Percentiles rank a stretch among this genome's conserved stretches.
phyloP scores from a whole-genome alignment of 495 filamentous ascomycete genomes.

The Podospora anserina region DNA sequence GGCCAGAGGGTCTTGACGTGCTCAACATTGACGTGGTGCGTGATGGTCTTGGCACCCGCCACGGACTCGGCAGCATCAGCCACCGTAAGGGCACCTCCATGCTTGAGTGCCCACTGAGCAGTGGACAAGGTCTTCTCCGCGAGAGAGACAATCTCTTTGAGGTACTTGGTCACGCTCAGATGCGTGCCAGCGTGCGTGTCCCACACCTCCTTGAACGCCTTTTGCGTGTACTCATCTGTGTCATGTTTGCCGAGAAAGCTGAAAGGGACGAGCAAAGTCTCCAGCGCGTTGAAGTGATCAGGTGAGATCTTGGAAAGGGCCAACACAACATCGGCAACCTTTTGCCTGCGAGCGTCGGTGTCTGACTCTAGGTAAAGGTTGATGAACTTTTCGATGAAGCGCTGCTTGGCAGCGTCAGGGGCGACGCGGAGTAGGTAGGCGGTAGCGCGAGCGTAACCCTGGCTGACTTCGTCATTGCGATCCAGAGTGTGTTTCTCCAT shows the following conservation, averaged over 20 bases:
- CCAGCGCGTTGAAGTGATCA: conserved; percentile 78
- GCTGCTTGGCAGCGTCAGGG: conserved; percentile 63
- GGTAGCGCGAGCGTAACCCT: conserved; percentile 77
- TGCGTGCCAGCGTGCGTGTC: conserved; percentile 81
- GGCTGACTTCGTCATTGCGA: conserved; percentile 84
- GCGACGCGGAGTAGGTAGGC: conserved; percentile 81
- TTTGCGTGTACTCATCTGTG: conserved; percentile 67
- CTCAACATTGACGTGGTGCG: conserved; percentile 49
- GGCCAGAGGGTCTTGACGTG: conserved; percentile 73
- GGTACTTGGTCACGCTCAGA: conserved; percentile 75
- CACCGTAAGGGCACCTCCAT: conserved; percentile 75
- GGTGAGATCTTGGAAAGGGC: conserved; percentile 81
- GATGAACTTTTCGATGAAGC: conserved; percentile 62
- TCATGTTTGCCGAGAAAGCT: conserved; percentile 87
- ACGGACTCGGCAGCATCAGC: conserved; percentile 67
- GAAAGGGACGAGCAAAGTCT: conserved; percentile 73
- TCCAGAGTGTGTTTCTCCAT: conserved; percentile 79
- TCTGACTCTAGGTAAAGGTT: conserved; percentile 76
- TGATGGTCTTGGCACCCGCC: conserved; percentile 41
- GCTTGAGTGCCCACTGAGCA: conserved; percentile 83
- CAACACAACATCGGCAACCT: conserved; percentile 74
- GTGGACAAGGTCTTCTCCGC: conserved; percentile 65
- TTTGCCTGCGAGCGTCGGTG: conserved; percentile 66
- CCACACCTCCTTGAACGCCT: conserved; percentile 80
- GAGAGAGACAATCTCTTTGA: conserved; percentile 74